These are phyloP conservation scores for Echinosphaeria canescens DNA, from an alignment of 2,329 filamentous ascomycete species.

Conservation along the genomic window DNA sequence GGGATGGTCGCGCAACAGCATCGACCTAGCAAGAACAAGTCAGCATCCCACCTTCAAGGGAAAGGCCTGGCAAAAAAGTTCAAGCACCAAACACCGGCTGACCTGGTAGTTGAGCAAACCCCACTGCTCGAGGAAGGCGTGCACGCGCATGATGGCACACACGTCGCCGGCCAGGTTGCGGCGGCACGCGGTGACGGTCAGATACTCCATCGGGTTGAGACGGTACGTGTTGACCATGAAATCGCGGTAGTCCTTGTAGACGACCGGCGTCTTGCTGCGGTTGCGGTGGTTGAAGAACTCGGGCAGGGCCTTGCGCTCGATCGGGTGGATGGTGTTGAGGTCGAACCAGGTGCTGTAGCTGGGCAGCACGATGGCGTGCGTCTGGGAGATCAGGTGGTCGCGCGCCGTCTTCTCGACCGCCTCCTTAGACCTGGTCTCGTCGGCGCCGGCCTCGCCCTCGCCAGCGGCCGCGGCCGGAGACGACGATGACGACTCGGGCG, in stretches of 20 bases:
- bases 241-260: conserved; percentile 98
- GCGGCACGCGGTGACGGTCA: conserved; percentile 90
- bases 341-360: conserved; percentile 99
- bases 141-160: conserved; percentile 97
- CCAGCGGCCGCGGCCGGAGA: too few species aligned
- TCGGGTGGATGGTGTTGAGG: conserved; percentile 77
- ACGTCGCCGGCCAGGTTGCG: conserved; percentile 93
- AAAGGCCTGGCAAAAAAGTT: too few species aligned
- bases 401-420: conserved; percentile 70
- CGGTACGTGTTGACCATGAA: conserved; percentile 99
- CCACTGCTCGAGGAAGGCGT: conserved; percentile 97
- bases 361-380: conserved; percentile 85
- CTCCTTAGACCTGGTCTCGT: conserved; percentile 51
- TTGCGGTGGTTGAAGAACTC: conserved; percentile 99
- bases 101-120: conserved; percentile 98
- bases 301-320: conserved; percentile 85
- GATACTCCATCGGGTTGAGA: conserved; percentile 83
- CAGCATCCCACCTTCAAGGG: background rate
- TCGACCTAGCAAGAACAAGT: conserved; percentile 48
- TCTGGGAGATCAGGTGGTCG: conserved; percentile 81
- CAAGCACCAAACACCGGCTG: conserved; percentile 9
- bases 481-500: too few species aligned
- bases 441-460: conserved; percentile 10
- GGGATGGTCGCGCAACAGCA: conserved; percentile 82
- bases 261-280: conserved; percentile 88